Evolutionary conservation across 1,284 basidiomycete genomes (phyloP), one percentile per base, ranked within the genome.

Genomic region (Cronartium ribicola): DNA sequence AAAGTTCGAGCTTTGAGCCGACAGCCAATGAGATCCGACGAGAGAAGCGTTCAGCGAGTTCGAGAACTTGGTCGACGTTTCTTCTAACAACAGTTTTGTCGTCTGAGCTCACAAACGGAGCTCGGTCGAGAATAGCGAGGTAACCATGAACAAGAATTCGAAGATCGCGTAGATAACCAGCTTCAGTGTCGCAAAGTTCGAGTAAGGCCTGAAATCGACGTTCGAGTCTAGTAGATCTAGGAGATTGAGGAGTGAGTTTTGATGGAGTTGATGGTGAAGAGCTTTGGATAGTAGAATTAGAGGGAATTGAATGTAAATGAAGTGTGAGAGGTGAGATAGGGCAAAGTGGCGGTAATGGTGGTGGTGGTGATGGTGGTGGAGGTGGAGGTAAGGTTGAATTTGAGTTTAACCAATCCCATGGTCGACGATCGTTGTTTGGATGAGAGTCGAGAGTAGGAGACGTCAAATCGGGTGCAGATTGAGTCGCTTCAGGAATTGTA

Each of bases 121-220:
- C 39, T 5, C 43, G n/a, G 5, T 73, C 64, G 29, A 73, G 40
- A 20, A 82, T 65, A 69, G 51, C 66, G 4, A 71, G 43, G 81
- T 86, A 77, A 80, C 91, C 90, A 77, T 85, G 86, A 61, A 92
- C 88, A 57, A 96, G 85, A 13, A 86, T 85, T 74, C 87, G 86
- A 77, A 96, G 81, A 80, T 93, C 91, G 67, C 85, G 82, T 13
- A 92, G 84, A 80, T 95, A 96, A 5, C 87, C 87, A 20, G 88
- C 84, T 82, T 96, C 93, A 0, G 92, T 94, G 76, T 87, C 85
- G 43, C 94, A 84, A 43, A 96, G 84, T 82, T 96, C 93, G 78
- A 86, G 83, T 74, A 92, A 84, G 1, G 89, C 88, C 77, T 91
- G 87, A 76, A 85, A 87, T 11, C 75, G 75, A 60, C 76, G 76